Conservation (phyloP, 345 rosid species). For the Rhodomyrtus tomentosa region DNA sequence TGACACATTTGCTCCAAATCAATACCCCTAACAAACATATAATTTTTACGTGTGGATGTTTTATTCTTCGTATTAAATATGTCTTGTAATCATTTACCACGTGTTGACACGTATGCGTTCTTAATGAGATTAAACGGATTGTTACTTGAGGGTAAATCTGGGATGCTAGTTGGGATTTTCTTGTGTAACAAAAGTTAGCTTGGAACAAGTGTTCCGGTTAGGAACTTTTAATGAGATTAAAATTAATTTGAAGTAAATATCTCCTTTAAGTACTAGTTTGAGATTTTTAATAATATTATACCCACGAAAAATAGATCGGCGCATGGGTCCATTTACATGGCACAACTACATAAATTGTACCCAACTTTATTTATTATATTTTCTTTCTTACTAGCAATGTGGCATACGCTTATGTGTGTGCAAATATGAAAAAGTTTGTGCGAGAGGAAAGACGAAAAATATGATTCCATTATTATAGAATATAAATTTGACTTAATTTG, state of each 20-base stretch:
- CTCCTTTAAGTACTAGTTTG: neutral
- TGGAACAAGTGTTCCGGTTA: neutral
- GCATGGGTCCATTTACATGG: neutral
- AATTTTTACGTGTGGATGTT: too few species aligned
- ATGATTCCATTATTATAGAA: neutral
- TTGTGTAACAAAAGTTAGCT: neutral
- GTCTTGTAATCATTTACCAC: too few species aligned
- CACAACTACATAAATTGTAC: neutral
- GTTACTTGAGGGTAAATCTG: rapidly evolving
- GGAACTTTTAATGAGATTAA: neutral
- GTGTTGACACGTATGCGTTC: too few species aligned
- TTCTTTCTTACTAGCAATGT: neutral
- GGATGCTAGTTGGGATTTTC: neutral
- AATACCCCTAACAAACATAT: too few species aligned
- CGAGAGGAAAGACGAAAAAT: neutral
- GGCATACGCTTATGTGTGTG: neutral
- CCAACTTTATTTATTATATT: neutral
- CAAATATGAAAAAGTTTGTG: neutral
- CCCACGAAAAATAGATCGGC: neutral
- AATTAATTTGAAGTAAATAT: neutral
- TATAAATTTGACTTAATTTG: neutral
- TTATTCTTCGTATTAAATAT: too few species aligned
- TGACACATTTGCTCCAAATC: too few species aligned
- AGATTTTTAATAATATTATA: neutral
- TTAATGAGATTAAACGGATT: neutral